Evolutionary conservation across 23 red algal genomes (phyloP).

Genomic region (Gracilaria gracilis): DNA sequence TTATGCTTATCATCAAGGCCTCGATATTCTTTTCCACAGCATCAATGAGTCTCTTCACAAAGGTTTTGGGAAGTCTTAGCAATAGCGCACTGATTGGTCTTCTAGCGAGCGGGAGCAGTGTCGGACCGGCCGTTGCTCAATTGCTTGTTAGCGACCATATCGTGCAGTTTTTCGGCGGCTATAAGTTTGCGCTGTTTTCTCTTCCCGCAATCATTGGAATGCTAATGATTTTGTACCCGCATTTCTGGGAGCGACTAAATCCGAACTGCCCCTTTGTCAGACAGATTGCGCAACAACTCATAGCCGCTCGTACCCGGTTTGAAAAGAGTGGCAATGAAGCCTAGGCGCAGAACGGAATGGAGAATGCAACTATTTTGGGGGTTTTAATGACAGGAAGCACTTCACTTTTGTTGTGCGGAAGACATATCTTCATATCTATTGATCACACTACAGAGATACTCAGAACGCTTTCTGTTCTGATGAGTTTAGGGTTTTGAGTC

Average conservation of each 20-base stretch:
- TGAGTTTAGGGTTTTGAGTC: too few species aligned
- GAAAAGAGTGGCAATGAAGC: neutral
- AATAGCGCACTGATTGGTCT: constrained; percentile 67
- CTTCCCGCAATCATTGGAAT: constrained; percentile 39
- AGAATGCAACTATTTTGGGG: too few species aligned
- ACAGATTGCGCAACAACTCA: constrained; percentile 12
- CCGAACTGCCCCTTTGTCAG: constrained; percentile 46
- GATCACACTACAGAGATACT: too few species aligned
- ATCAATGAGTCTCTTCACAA: constrained; percentile 79
- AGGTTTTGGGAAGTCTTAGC: constrained; percentile 59
- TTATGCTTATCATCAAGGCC: constrained; percentile 74
- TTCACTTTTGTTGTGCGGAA: too few species aligned
- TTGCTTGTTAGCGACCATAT: constrained; percentile 45
- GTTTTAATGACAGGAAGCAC: too few species aligned
- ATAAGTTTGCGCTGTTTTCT: constrained; percentile 50
- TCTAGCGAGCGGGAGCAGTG: constrained; percentile 31
- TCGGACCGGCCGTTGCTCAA: constrained; percentile 72
- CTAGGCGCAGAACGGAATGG: too few species aligned
- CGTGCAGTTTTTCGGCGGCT: constrained; percentile 63
- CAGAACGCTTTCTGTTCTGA: too few species aligned
- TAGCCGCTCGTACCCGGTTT: neutral
- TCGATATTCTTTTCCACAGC: constrained; percentile 80
- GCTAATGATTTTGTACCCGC: constrained; percentile 23
- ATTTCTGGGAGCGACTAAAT: constrained; percentile 53
- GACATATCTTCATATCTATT: too few species aligned